phyloP scores from a whole-genome alignment of 2,329 filamentous ascomycete genomes.

The Eutypa lata region DNA sequence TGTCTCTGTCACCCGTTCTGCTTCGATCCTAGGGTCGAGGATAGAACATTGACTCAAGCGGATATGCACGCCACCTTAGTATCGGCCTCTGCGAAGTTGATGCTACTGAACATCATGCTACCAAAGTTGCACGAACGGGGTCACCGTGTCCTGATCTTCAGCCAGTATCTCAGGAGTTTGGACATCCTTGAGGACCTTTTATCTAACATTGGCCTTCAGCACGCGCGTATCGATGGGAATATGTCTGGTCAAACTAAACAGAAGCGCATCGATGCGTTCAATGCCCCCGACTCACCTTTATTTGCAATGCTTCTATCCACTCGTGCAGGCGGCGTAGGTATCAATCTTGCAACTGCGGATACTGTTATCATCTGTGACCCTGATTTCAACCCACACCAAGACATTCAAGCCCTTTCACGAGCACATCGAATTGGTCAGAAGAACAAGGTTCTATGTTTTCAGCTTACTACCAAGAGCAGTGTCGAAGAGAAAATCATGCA shows the following conservation, averaged over 20 bases:
- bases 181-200: conserved; percentile 93
- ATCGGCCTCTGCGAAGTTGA: conserved; percentile 86
- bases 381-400: conserved; percentile 97
- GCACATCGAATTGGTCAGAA: conserved; percentile 96
- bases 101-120: conserved; percentile 79
- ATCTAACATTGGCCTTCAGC: conserved; percentile 66
- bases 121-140: conserved; percentile 82
- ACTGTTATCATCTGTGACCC: conserved; percentile 97
- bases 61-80: conserved; percentile 77
- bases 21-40: conserved; percentile 87
- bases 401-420: conserved; percentile 90
- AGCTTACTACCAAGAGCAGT: conserved; percentile 83
- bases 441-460: conserved; percentile 93
- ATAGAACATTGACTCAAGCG: conserved; percentile 58
- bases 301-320: conserved; percentile 95
- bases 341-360: conserved; percentile 94
- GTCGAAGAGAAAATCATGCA: conserved; percentile 96
- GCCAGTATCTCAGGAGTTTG: conserved; percentile 86
- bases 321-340: conserved; percentile 91
- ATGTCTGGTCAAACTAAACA: conserved; percentile 85
- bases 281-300: conserved; percentile 74
- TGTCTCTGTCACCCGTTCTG: conserved; percentile 95
- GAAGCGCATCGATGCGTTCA: conserved; percentile 90
- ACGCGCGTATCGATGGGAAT: conserved; percentile 81
- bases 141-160: conserved; percentile 91